These are phyloP conservation scores for Naumovozyma dairenensis DNA, from an alignment of 805 yeast genomes.

Conservation along the genomic window DNA sequence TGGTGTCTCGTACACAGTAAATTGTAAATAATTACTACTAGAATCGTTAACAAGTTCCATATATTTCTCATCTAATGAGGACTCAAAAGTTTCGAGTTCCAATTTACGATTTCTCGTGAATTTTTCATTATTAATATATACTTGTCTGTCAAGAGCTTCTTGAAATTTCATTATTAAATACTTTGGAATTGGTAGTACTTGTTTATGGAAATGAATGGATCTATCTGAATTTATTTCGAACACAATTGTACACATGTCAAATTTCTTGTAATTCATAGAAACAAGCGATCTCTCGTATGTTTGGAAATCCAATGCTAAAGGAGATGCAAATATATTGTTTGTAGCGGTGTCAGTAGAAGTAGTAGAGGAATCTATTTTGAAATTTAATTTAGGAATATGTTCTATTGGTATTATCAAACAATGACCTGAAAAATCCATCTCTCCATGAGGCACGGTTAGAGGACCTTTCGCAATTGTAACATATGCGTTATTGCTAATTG, in stretches of 20 bases:
- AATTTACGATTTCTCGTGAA: slow-evolving; percentile 35
- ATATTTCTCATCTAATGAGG: slow-evolving; percentile 21
- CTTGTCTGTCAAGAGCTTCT: slow-evolving; percentile 36
- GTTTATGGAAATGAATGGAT: slow-evolving; percentile 69
- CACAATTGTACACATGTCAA: slow-evolving; percentile 43
- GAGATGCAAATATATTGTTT: slow-evolving; percentile 7
- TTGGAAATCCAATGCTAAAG: slow-evolving; percentile 35
- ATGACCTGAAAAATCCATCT: slow-evolving; percentile 64
- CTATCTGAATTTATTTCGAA: slow-evolving; percentile 59
- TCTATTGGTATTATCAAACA: slow-evolving; percentile 71
- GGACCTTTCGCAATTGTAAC: slow-evolving; percentile 85
- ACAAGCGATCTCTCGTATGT: slow-evolving; percentile 40
- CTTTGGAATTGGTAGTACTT: slow-evolving; percentile 60
- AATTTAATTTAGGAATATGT: slow-evolving; percentile 45
- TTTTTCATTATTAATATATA: slow-evolving; percentile 39
- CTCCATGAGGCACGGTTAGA: slow-evolving; percentile 41
- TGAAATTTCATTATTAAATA: slow-evolving; percentile 36
- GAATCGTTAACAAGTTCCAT: slow-evolving; percentile 21
- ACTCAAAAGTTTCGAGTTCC: slow-evolving; percentile 31
- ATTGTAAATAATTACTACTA: slow-evolving; percentile 26
- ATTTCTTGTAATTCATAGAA: slow-evolving; percentile 35
- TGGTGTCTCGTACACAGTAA: slow-evolving; percentile 28
- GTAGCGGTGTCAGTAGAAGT: no score
- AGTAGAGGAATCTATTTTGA: slow-evolving; percentile 9
- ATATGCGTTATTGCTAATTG: slow-evolving; percentile 59